These are phyloP conservation scores for Blastobotrys capitulatus DNA, from an alignment of 1,139 yeast species.

Conservation along the genomic window DNA sequence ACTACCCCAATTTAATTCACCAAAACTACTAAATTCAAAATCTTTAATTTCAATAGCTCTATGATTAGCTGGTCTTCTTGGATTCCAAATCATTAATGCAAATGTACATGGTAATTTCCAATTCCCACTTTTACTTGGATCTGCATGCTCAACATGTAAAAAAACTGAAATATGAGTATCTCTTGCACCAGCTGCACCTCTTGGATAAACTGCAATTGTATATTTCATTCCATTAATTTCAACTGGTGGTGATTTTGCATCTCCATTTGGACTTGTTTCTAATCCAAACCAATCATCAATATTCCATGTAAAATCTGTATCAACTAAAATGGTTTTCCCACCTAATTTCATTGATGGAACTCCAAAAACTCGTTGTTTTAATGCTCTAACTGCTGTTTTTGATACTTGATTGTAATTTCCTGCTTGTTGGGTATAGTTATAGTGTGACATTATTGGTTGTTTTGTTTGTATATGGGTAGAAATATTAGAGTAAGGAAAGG, in stretches of 20 bases:
- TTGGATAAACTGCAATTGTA: slow-evolving; percentile 12
- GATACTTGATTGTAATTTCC: too few species aligned
- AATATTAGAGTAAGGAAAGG: too few species aligned
- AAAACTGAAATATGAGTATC: slow-evolving; percentile 8
- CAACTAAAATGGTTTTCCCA: slow-evolving; percentile 2
- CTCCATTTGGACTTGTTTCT: slow-evolving; percentile 8
- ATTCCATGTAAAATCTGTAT: slow-evolving; percentile 12
- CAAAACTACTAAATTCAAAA: slow-evolving; percentile 10
- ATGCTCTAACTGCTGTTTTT: slow-evolving; percentile 4
- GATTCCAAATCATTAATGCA: slow-evolving; percentile 11
- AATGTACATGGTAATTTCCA: slow-evolving; percentile 12
- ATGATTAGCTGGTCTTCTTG: slow-evolving; percentile 6
- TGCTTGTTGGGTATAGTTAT: too few species aligned
- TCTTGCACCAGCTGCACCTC: slow-evolving; percentile 10
- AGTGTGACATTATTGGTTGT: too few species aligned
- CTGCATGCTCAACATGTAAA: slow-evolving; percentile 9
- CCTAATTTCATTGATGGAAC: neutral
- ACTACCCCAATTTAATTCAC: slow-evolving; percentile 12
- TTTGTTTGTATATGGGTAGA: too few species aligned
- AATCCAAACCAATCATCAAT: slow-evolving; percentile 11
- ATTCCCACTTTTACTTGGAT: neutral
- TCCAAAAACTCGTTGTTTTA: slow-evolving; percentile 4
- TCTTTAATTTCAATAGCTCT: slow-evolving; percentile 10
- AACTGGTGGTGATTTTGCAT: slow-evolving; percentile 11
- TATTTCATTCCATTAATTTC: slow-evolving; percentile 7